Evolutionary conservation across 352 stramenopile genomes (phyloP), one percentile per base, ranked within the genome.

Genomic region (Pythium oligandrum): DNA sequence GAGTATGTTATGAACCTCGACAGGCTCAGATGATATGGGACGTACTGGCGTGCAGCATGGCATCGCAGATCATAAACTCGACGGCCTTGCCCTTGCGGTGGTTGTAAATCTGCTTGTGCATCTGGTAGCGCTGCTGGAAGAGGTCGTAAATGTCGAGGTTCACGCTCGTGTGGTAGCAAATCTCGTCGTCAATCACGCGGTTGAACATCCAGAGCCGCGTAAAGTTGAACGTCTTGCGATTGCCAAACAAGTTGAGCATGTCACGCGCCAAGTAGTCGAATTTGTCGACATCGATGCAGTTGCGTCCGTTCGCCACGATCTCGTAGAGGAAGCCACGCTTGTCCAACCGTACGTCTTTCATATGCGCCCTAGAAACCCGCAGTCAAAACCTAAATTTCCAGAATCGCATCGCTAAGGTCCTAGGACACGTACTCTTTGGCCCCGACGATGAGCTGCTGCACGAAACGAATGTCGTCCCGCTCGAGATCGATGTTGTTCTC

Each of bases 261-360:
- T 97, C 86, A 6, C 87, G 77, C 10, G 84, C 77, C 35, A 96
- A 62, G 64, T 97, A 97, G 66, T 97, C 88, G 45, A 96, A 94
- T 70, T 97, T 97, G 71, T 97, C 88, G 36, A 96, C 84, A 60
- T 97, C 88, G 48, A 97, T 91, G 63, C 84, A 88, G 70, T 94
- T 97, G 57, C 84, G 77, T 32, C 82, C 86, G 54, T 97, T 97
- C 1, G 83, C 84, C 40, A 97, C 86, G 50, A 97, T 96, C 60
- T 96, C 85, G 67, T 96, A 97, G 35, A 97, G 48, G 42, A 86
- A 96, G 6, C 74, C 82, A 12, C 77, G 70, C n/a, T 61, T 48
- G 44, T 86, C 76, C 54, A 86, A 40, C 9, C 78, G 75, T 40
- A 44, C 45, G 33, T 46, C 68, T 34, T 67, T 67, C 53, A 60